Base-by-base conservation (phyloP, 177 flowering plant genomes). In the Vitis hybrid region DNA sequence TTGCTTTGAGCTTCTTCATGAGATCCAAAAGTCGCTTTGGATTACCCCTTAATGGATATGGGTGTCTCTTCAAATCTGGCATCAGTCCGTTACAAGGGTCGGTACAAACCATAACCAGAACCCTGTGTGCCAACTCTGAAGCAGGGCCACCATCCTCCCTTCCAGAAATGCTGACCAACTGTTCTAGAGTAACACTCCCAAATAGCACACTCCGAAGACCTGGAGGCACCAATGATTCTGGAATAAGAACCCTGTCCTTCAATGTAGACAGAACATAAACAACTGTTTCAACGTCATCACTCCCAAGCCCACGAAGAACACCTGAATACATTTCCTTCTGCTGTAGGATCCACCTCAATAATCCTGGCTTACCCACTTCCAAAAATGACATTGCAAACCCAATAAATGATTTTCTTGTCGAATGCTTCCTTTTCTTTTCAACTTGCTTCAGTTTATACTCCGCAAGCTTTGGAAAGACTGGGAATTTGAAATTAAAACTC, bases 381-480 rank as follows among this genome's bases (percentile, higher is more conserved):
- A 95, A 75, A 84, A 95, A 95, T 9, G 99, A 85, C 89, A 95
- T 84, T 6, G 97, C 97, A 82, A 89, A 95, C 68, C 87, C 82
- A 70, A 90, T 87, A 80, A 90, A 90, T 0, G 93, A 73, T 19
- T 71, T 79, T 65, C 99, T 86, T 1, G 91, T 84, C 0, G 83
- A 78, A 35, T 61, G 64, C 77, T 82, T 88, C 73, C 62, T 73
- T 69, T 74, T 81, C 68, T 63, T 80, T 24, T 72, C 88, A 49
- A 5, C 61, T 27, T 71, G 75, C 75, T 72, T 85, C 52, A 11
- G 57, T 52, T 74, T 86, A 73, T 70, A 74, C 58, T 77, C 91
- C 0, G 88, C 85, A 56, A 91, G 81, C 83, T 81, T 87, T 2
- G 77, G 60, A 65, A 94, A 91, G 6, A 65, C 73, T 10, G 81